Base-by-base conservation (phyloP, 2,329 filamentous ascomycete genomes). In the Fusarium sp. region DNA sequence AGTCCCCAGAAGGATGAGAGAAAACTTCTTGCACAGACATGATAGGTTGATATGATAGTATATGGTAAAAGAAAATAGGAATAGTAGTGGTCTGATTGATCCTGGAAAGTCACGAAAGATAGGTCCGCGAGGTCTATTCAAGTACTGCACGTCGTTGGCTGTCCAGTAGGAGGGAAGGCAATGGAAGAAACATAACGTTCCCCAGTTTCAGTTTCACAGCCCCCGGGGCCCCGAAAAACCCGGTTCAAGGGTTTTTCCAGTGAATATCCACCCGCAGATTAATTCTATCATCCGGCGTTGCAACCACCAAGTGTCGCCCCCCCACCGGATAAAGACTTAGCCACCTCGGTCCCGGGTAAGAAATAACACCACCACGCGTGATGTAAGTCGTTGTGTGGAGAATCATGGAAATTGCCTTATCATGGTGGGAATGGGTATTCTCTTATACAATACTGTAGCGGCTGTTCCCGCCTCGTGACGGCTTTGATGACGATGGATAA, bases 1-100 rank as follows among this genome's bases (percentile, higher is more conserved):
- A 59, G 68, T 75, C 73, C 11, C 73, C 73, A 24, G 73, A 70
- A 37, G 69, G 69, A 54, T 52, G 20, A 26, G 44, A 52, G 9
- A 52, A 46, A 10, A 52, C 21, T 50, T 57, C 26, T 24, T 74
- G 61, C 9, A 64, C 21, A 62, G 73, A 73, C 73, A 75, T 75
- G 28, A 33, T 49, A 42, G 20, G 20, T 28, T 31, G 37, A 55
- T 43, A 67, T 38, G 21, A 31, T n/a, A 9, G 44, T 35, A 35
- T 18, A 37, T 1, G n/a, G n/a, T n/a, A n/a, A n/a, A 21, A 18
- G n/a, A 12, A 38, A 15, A n/a, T 8, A 33, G 20, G 16, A 21
- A 31, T 13, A 38, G 20, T 13, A 16, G 42, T 57, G n/a, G 37
- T 23, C 42, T 58, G 56, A 49, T 63, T 63, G 8, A 49, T 33